Evolutionary conservation across 1,139 yeast genomes (phyloP), one percentile per base, ranked within the genome.

Genomic region (Lodderomyces margitis): DNA sequence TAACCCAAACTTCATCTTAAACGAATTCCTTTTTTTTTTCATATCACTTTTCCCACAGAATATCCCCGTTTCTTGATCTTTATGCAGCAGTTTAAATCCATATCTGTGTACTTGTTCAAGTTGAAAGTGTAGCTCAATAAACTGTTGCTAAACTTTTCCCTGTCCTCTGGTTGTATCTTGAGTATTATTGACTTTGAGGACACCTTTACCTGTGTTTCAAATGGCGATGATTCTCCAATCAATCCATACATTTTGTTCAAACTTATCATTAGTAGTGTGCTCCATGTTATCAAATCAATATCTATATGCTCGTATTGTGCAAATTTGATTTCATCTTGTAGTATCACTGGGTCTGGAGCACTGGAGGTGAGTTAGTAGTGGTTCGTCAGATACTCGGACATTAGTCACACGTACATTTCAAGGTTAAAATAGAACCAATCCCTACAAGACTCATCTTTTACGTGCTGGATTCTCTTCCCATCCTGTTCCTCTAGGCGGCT

Each of bases 201-300:
- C 4, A 10, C 19, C 10, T 40, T 39, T 3, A 40, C 41, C 25
- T 64, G 46, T 5, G 68, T 46, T 39, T 65, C 70, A 46, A 58
- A 65, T 37, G 56, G 66, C 2, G 57, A 44, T 1, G 72, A 52
- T 44, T 66, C 71, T 1, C 74, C 74, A 31, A 68, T 54, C 24
- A 68, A 38, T 2, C 74, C 74, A 41, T 68, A 64, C 37, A 66
- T 47, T 37, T 60, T 61, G 17, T 53, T 53, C 38, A 68, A 47
- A 36, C 62, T 54, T 4, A 58, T 50, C 9, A 44, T 39, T 1
- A 68, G 52, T 8, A 66, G 52, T 2, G 64, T 51, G 34, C 58
- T 61, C 73, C 74, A 68, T 3, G 68, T 58, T 5, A 66, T 44
- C 33, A 39, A 37, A 43, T 62, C 68, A 5, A 64, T 46, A 2